These are phyloP conservation scores for Eimeria necatrix DNA, from an alignment of 169 alveolate genomes.

Conservation along the genomic window DNA sequence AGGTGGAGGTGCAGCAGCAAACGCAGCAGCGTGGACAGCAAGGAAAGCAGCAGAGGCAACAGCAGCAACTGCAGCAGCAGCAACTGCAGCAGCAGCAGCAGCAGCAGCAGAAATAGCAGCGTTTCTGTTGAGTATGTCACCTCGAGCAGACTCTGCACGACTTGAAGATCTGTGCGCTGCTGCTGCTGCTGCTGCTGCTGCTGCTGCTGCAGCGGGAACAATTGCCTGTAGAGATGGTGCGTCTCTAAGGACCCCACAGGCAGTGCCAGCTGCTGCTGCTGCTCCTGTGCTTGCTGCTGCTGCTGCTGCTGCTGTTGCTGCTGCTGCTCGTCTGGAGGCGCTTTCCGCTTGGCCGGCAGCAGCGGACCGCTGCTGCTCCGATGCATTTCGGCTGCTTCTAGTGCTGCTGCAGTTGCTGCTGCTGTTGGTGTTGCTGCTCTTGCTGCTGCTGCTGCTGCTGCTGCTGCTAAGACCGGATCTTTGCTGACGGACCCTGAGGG, in stretches of 20 bases:
- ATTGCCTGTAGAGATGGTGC: constrained; percentile 26
- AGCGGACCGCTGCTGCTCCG: neutral
- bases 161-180: neutral
- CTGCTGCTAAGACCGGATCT: neutral
- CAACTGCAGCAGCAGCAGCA: constrained; percentile 3
- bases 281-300: too few species aligned
- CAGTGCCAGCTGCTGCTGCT: neutral
- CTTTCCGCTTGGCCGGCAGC: constrained; percentile 30
- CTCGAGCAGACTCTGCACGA: constrained; percentile 11
- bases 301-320: constrained; percentile 45
- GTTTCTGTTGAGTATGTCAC: neutral
- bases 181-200: too few species aligned
- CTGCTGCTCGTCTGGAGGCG: constrained; percentile 47
- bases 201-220: constrained; percentile 31
- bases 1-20: neutral
- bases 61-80: neutral
- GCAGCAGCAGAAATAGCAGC: too few species aligned
- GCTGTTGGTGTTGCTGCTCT: neutral
- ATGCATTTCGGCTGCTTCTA: too few species aligned
- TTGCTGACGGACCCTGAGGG: neutral
- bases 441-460: neutral
- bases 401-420: too few species aligned
- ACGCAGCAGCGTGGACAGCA: neutral
- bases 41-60: neutral
- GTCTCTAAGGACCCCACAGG: constrained; percentile 25